Evolutionary conservation across 2,329 filamentous ascomycete genomes (phyloP), one percentile per base, ranked within the genome.

Genomic region (Aspergillus brasiliensis): DNA sequence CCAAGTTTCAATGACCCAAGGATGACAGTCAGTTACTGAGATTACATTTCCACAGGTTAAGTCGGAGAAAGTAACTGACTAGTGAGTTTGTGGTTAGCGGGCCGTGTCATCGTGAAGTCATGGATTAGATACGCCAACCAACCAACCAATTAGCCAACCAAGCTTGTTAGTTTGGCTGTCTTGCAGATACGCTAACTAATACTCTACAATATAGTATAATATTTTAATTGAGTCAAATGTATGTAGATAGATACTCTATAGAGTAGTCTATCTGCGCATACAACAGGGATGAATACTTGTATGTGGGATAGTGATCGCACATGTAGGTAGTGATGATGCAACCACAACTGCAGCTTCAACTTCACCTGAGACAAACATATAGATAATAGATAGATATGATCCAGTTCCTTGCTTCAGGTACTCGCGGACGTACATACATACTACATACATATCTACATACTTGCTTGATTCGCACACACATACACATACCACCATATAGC

Each of bases 51-150:
- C 31, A 34, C 31, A 31, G 10, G 10, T 31, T 31, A 3, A 31
- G 28, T 31, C 11, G 28, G 28, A 31, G 28, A 10, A 8, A 31
- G 8, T 31, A 31, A n/a, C n/a, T n/a, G n/a, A n/a, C n/a, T n/a
- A n/a, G n/a, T n/a, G n/a, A n/a, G n/a, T 34, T 34, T 15, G 31
- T 34, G 31, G 31, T 34, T 42, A 42, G 40, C 40, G 19, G n/a
- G 19, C 31, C 23, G 38, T 40, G 31, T 54, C 51, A 54, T 44
- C 8, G 37, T 55, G 52, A 55, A 55, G 52, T 55, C 52, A 55
- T 55, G 52, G 52, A 34, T 21, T 25, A 13, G 49, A 34, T 13
- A 17, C 34, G 25, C n/a, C n/a, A n/a, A n/a, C n/a, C n/a, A n/a
- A n/a, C n/a, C n/a, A n/a, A n/a, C n/a, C n/a, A n/a, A n/a, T n/a